These are phyloP conservation scores for Linum trigynum DNA, from an alignment of 345 rosid genomes.

Conservation along the genomic window DNA sequence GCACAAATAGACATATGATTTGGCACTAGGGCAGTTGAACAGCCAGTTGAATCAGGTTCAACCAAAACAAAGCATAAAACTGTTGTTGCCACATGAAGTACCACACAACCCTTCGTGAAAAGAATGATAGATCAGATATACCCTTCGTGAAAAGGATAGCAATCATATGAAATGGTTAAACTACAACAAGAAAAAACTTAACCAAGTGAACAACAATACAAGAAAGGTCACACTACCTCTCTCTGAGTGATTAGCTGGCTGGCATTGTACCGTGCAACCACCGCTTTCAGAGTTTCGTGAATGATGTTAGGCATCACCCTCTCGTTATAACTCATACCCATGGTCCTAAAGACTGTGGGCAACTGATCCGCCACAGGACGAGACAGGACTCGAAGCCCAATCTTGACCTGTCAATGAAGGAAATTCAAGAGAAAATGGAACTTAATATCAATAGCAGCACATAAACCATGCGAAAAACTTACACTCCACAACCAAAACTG, in stretches of 20 bases:
- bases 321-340: conserved; percentile 78
- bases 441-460: neutral
- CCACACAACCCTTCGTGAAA: too few species aligned
- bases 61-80: neutral
- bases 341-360: conserved; percentile 68
- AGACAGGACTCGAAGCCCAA: conserved; percentile 90
- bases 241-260: conserved; percentile 95
- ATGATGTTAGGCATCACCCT: conserved; percentile 85
- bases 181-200: too few species aligned
- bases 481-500: neutral
- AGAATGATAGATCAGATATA: too few species aligned
- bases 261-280: conserved; percentile 92
- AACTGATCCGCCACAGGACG: conserved; percentile 67
- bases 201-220: neutral
- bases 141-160: too few species aligned
- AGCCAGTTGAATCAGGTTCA: neutral
- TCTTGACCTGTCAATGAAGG: conserved; percentile 50
- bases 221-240: conserved; percentile 37
- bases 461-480: neutral
- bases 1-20: too few species aligned
- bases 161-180: too few species aligned
- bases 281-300: conserved; percentile 86
- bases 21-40: too few species aligned
- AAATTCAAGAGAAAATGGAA: conserved; percentile 7
- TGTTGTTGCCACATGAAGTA: neutral